Base-by-base conservation (phyloP, 2,329 filamentous ascomycete species). In the Diaporthe sp. region DNA sequence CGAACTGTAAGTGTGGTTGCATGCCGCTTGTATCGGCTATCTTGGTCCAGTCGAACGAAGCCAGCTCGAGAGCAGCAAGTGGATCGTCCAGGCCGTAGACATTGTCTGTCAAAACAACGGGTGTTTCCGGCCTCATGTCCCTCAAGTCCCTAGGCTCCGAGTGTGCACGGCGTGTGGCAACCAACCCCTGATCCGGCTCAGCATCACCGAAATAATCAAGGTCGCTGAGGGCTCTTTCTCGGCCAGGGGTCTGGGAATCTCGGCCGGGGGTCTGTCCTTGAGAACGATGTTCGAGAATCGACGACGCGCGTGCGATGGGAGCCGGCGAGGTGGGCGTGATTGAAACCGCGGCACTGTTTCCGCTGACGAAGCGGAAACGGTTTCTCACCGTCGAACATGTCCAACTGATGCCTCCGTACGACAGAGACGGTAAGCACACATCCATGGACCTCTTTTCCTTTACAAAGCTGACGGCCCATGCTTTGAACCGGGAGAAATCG, bases 11-110 rank as follows among this genome's bases (percentile, higher is more conserved):
- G 81, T 97, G 94, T 12, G 88, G 85, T 2, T 93, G 92, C 55
- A 96, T 87, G 37, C 88, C 25, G 61, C 71, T 73, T 17, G 72
- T 67, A 44, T 77, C 76, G 22, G 42, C 90, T 67, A 96, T 87
- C 72, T 91, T 89, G 5, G 94, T 97, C 95, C 95, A 97, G 83
- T 97, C 95, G 81, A 96, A 96, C 44, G 91, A 93, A 17, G 89
- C 86, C 78, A 80, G 82, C 34, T 82, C 76, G 22, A 83, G 80
- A 28, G 83, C 81, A 5, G 49, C 37, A 1, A 44, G 22, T 15
- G 61, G n/a, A 31, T 51, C 42, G 8, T 71, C 58, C 12, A 46
- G 22, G 13, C 57, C 58, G 39, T 22, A 31, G 13, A 4, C 53
- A 34, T 76, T 49, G 17, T 71, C 46, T 8, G 62, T 65, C 37